phyloP scores from a whole-genome alignment of 768 basidiomycete species.

The Serendipita sp. region DNA sequence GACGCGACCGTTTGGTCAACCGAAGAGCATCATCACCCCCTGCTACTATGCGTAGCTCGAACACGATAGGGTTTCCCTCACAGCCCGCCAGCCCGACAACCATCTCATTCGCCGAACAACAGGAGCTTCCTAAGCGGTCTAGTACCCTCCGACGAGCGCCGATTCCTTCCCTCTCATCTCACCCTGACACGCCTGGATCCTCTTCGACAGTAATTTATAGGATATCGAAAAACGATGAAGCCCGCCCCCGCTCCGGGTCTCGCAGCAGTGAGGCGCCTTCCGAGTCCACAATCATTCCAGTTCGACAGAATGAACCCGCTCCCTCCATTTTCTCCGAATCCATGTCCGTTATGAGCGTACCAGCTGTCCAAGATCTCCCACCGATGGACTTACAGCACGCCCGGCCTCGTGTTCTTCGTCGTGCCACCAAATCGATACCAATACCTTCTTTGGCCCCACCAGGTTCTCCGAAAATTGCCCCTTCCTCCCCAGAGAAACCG shows the following conservation, averaged over 20 bases:
- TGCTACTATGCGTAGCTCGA: conserved; percentile 3
- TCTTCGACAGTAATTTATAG: background rate
- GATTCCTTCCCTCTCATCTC: background rate
- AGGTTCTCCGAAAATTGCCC: background rate
- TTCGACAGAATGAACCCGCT: background rate
- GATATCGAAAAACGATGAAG: background rate
- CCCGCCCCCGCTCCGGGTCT: background rate
- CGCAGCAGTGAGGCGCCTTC: background rate
- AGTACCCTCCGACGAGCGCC: background rate
- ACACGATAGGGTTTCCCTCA: conserved; percentile 1
- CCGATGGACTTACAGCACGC: background rate
- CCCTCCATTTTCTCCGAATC: conserved; percentile 3
- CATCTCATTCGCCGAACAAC: conserved; percentile 1
- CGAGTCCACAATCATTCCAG: background rate
- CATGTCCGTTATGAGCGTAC: conserved; percentile 6
- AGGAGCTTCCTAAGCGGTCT: conserved; percentile 3
- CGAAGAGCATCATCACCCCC: background rate
- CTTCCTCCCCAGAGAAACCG: background rate
- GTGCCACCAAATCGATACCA: background rate
- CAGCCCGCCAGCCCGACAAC: background rate
- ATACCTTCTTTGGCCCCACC: background rate
- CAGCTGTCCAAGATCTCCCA: conserved; percentile 1
- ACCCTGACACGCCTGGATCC: background rate
- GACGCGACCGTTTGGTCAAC: background rate
- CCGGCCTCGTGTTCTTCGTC: conserved; percentile 3